phyloP scores from a whole-genome alignment of 2,329 filamentous ascomycete genomes.

The Basipetospora chlamydospora region DNA sequence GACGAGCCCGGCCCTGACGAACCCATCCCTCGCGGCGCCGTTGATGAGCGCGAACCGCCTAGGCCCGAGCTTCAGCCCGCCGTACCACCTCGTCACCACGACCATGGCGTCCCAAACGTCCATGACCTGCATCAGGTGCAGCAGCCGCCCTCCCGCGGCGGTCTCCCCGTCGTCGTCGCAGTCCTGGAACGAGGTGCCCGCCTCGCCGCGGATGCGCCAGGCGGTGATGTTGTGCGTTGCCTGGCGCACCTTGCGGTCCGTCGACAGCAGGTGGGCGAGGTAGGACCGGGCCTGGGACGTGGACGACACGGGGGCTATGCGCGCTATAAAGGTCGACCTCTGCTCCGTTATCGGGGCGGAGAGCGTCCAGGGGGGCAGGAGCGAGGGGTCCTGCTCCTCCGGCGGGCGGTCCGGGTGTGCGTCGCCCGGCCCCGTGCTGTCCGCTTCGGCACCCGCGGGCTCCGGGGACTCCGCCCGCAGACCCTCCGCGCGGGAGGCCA shows the following conservation, averaged over 20 bases:
- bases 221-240: conserved; percentile 95
- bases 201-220: conserved; percentile 60
- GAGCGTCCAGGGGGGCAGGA: conserved; percentile 50
- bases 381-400: conserved; percentile 13
- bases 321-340: conserved; percentile 78
- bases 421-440: too few species aligned
- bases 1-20: conserved; percentile 62
- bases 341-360: conserved; percentile 65
- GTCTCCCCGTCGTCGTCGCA: conserved; percentile 94
- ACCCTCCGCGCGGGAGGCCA: neutral
- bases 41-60: conserved; percentile 88
- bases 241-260: conserved; percentile 69
- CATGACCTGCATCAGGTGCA: conserved; percentile 91
- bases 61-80: conserved; percentile 76
- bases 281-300: conserved; percentile 56
- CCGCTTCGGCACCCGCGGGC: too few species aligned
- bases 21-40: conserved; percentile 64
- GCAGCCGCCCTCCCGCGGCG: conserved; percentile 69
- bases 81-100: conserved; percentile 90
- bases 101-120: conserved; percentile 87
- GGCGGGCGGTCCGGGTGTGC: conserved; percentile 8
- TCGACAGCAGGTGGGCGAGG: conserved; percentile 61
- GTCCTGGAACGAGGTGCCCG: conserved; percentile 57
- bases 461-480: conserved; percentile 9
- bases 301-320: conserved; percentile 54